Conservation (phyloP, 1,284 basidiomycete genomes). For the Tremellales sp. region DNA sequence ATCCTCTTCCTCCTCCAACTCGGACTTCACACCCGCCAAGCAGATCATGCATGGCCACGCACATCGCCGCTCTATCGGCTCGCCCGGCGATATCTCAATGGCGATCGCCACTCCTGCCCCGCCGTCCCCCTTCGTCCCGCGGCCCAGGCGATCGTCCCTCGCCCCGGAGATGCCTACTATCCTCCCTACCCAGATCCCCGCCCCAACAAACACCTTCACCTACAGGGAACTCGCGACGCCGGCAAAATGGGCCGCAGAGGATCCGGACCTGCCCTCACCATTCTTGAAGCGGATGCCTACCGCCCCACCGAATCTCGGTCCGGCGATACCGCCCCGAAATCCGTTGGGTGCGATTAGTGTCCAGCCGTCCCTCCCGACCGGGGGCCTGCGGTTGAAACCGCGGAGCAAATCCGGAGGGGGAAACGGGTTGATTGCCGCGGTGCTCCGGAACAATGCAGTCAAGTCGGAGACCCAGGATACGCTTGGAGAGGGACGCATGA, state of each 20-base stretch:
- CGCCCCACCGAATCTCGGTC: slow-evolving; percentile 5
- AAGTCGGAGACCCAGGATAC: no score
- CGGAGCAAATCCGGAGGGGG: slow-evolving; percentile 28
- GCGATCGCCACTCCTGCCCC: slow-evolving; percentile 27
- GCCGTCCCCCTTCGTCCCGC: slow-evolving; percentile 24
- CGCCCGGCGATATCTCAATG: slow-evolving; percentile 44
- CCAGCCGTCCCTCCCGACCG: background rate
- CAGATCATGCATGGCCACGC: slow-evolving; percentile 17
- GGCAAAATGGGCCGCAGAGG: slow-evolving; percentile 41
- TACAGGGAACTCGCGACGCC: slow-evolving; percentile 43
- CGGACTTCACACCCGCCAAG: slow-evolving; percentile 27
- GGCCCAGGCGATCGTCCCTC: slow-evolving; percentile 25
- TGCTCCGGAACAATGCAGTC: slow-evolving; percentile 29
- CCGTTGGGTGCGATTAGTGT: no score
- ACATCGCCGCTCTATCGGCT: no score
- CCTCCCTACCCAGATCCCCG: slow-evolving; percentile 36
- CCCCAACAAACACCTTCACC: slow-evolving; percentile 21
- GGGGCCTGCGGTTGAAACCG: slow-evolving; percentile 8
- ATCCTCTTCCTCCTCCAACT: slow-evolving; percentile 6
- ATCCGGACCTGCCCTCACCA: slow-evolving; percentile 40
- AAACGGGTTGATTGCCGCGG: slow-evolving; percentile 33
- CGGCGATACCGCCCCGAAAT: no score
- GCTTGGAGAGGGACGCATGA: no score
- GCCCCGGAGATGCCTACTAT: slow-evolving; percentile 10
- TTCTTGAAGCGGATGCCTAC: slow-evolving; percentile 32